phyloP scores from a whole-genome alignment of 768 basidiomycete species.

The Leccinum longicurvipes region DNA sequence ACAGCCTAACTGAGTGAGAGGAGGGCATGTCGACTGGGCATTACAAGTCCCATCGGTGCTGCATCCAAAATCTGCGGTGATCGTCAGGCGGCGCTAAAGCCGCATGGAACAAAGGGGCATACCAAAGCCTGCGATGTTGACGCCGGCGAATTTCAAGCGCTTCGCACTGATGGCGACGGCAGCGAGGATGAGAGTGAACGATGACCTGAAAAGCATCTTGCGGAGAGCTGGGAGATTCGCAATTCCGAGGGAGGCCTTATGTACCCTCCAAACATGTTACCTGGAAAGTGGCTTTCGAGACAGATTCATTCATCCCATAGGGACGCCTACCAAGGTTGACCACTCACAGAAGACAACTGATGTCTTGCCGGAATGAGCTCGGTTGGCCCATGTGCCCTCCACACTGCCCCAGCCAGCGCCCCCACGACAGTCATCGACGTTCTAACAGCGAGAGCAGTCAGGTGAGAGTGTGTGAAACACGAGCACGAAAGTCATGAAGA shows the following conservation, averaged over 20 bases:
- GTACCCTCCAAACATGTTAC: conserved; percentile 9
- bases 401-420: neutral
- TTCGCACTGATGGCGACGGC: conserved; percentile 10
- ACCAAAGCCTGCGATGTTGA: conserved; percentile 55
- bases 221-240: neutral
- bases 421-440: neutral
- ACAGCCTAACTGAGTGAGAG: conserved; percentile 45
- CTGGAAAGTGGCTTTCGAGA: conserved; percentile 1
- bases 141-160: conserved; percentile 37
- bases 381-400: neutral
- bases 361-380: neutral
- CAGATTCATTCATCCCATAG: neutral
- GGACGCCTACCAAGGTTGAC: neutral
- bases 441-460: neutral
- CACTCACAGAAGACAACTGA: neutral
- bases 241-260: conserved; percentile 8
- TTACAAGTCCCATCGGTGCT: conserved; percentile 42
- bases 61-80: conserved; percentile 44
- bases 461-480: neutral
- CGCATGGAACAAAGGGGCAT: neutral
- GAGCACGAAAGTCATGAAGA: neutral
- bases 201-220: conserved; percentile 17
- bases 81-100: neutral
- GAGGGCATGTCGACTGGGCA: conserved; percentile 39
- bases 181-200: conserved; percentile 13